Evolutionary conservation across 345 rosid genomes (phyloP).

Genomic region (Lepidium didymum): DNA sequence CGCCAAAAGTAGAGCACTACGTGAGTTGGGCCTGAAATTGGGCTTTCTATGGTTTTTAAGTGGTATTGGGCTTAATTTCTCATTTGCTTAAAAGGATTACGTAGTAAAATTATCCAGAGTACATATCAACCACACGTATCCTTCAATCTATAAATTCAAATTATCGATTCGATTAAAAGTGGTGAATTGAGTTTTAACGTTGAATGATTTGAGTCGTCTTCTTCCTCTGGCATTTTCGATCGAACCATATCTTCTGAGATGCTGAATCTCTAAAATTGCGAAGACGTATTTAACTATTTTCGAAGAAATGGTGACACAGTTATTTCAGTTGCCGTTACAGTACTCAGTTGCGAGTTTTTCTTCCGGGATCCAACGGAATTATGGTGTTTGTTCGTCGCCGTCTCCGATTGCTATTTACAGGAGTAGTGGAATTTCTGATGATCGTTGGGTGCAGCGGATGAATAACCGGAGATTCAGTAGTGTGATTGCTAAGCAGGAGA

Average conservation of each 20-base stretch:
- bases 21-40: neutral
- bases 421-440: neutral
- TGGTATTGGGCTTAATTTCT: no score
- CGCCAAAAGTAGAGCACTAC: neutral
- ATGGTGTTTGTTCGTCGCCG: constrained; percentile 12
- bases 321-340: constrained; percentile 20
- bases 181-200: neutral
- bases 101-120: neutral
- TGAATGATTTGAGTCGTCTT: constrained; percentile 11
- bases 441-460: neutral
- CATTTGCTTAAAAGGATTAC: no score
- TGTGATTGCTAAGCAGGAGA: constrained; percentile 24
- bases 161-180: neutral
- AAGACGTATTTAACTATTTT: neutral
- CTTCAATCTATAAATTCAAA: neutral
- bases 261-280: constrained; percentile 10
- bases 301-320: constrained; percentile 17
- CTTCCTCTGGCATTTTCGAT: neutral
- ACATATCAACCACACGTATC: constrained; percentile 4
- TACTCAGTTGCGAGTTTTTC: constrained; percentile 8
- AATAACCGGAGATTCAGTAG: constrained; percentile 15
- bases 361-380: neutral
- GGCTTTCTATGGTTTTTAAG: neutral
- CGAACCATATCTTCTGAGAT: neutral
- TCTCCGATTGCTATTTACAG: constrained; percentile 6